Evolutionary conservation across 1,284 basidiomycete species (phyloP).

Genomic region (Porodaedalea pini): DNA sequence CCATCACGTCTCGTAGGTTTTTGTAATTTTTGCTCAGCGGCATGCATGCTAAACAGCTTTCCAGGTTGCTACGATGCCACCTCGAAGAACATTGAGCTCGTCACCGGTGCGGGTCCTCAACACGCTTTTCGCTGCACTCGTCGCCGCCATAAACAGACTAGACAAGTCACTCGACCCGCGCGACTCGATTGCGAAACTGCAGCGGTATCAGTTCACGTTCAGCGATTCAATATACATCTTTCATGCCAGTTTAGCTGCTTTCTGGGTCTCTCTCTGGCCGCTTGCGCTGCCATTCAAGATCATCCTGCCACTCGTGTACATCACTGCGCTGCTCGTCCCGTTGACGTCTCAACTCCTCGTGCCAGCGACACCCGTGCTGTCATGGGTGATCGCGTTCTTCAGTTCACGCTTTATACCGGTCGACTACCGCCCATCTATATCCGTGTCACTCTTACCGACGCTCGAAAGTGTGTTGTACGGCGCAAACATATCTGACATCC

Average conservation of each 20-base stretch:
- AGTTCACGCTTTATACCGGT: slow-evolving; percentile 83
- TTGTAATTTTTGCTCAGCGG: neutral
- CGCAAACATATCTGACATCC: slow-evolving; percentile 94
- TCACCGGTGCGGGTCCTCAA: slow-evolving; percentile 10
- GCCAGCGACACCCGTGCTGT: slow-evolving; percentile 84
- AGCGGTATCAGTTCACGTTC: slow-evolving; percentile 55
- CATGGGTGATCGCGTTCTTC: slow-evolving; percentile 85
- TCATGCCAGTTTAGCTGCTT: slow-evolving; percentile 61
- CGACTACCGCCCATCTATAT: slow-evolving; percentile 74
- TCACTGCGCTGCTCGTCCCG: slow-evolving; percentile 71
- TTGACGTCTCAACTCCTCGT: slow-evolving; percentile 91
- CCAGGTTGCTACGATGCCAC: slow-evolving; percentile 1
- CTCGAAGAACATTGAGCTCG: slow-evolving; percentile 1
- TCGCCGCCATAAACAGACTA: slow-evolving; percentile 60
- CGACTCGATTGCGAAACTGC: slow-evolving; percentile 63
- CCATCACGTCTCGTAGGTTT: neutral
- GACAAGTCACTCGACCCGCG: slow-evolving; percentile 75
- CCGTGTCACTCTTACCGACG: slow-evolving; percentile 90
- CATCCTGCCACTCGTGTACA: slow-evolving; percentile 73
- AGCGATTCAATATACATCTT: slow-evolving; percentile 63
- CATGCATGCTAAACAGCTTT: neutral
- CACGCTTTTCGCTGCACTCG: slow-evolving; percentile 46
- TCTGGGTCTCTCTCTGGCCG: slow-evolving; percentile 79
- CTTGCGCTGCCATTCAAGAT: slow-evolving; percentile 78
- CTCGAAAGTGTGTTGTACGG: slow-evolving; percentile 94